Conservation (phyloP, 2,329 filamentous ascomycete species). For the Ophiostoma piceae region DNA sequence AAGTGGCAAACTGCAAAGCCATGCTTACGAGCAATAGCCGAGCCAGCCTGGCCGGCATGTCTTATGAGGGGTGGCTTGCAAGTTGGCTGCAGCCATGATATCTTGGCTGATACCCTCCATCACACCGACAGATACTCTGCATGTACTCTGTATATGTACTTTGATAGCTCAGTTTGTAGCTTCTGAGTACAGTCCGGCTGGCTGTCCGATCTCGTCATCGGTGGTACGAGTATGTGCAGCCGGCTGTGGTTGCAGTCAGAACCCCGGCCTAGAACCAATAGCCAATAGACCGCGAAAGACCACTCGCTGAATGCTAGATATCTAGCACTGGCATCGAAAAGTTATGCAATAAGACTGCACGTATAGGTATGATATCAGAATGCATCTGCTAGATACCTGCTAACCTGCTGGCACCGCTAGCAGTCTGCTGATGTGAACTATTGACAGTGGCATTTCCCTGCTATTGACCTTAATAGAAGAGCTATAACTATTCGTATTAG, state of each 20-base stretch:
- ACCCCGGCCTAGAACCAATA: too few species aligned
- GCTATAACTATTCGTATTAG: not conserved
- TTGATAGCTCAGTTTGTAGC: not conserved
- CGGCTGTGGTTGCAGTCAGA: not conserved
- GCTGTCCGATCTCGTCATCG: not conserved
- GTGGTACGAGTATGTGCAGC: not conserved
- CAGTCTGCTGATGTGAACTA: not conserved
- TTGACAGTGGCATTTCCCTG: not conserved
- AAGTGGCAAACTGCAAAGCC: not conserved
- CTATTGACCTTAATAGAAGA: not conserved
- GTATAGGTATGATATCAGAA: slow-evolving; percentile 3
- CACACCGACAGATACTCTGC: not conserved
- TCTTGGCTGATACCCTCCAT: not conserved
- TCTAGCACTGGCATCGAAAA: not conserved
- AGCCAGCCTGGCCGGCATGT: not conserved
- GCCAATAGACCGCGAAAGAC: not conserved
- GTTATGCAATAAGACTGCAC: not conserved
- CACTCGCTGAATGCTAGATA: not conserved
- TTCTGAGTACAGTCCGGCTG: not conserved
- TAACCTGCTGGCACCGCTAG: not conserved
- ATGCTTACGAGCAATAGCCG: too few species aligned
- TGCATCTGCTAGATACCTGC: not conserved
- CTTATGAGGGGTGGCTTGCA: not conserved
- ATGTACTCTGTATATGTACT: not conserved
- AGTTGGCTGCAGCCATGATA: not conserved